Percentiles rank a stretch among this genome's conserved stretches.
Evolutionary conservation across 768 basidiomycete species (phyloP).

Genomic region (Pleurotus platypus): DNA sequence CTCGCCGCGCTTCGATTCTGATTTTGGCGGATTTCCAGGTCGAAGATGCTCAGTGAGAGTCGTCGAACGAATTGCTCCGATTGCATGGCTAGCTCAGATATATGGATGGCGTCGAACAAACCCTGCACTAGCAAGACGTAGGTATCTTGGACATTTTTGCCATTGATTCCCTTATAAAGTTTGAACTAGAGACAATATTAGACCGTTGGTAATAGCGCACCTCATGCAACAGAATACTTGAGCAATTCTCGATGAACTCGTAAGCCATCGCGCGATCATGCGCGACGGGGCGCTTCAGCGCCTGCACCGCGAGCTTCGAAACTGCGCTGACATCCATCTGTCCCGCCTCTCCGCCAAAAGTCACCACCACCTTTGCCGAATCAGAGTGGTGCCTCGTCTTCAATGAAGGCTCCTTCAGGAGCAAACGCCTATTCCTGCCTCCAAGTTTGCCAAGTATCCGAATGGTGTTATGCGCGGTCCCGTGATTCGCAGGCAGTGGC

Average conservation of each 20-base stretch:
- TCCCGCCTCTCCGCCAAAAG: slow-evolving; percentile 66
- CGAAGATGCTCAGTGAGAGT: slow-evolving; percentile 69
- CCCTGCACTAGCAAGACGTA: slow-evolving; percentile 73
- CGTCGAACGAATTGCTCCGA: slow-evolving; percentile 70
- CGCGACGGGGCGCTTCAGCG: slow-evolving; percentile 48
- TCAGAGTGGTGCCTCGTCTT: slow-evolving; percentile 69
- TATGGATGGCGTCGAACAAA: slow-evolving; percentile 70
- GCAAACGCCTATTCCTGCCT: slow-evolving; percentile 84
- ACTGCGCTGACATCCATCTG: slow-evolving; percentile 66
- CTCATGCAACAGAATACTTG: slow-evolving; percentile 72
- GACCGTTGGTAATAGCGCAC: slow-evolving; percentile 35
- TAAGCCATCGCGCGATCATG: slow-evolving; percentile 59
- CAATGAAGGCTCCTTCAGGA: slow-evolving; percentile 77
- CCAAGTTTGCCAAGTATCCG: slow-evolving; percentile 96
- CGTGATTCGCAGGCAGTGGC: slow-evolving; percentile 84
- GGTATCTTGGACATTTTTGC: slow-evolving; percentile 70
- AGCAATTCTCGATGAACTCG: slow-evolving; percentile 64
- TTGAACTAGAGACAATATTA: not conserved
- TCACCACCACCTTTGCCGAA: slow-evolving; percentile 65
- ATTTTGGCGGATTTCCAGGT: slow-evolving; percentile 64
- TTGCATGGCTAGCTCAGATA: slow-evolving; percentile 63
- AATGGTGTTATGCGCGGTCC: slow-evolving; percentile 90
- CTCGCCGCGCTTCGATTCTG: slow-evolving; percentile 49
- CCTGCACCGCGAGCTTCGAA: slow-evolving; percentile 59
- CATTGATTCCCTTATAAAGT: slow-evolving; percentile 55